Evolutionary conservation across 2,329 filamentous ascomycete species (phyloP).

Genomic region (Pseudophaeomoniella oleicola): DNA sequence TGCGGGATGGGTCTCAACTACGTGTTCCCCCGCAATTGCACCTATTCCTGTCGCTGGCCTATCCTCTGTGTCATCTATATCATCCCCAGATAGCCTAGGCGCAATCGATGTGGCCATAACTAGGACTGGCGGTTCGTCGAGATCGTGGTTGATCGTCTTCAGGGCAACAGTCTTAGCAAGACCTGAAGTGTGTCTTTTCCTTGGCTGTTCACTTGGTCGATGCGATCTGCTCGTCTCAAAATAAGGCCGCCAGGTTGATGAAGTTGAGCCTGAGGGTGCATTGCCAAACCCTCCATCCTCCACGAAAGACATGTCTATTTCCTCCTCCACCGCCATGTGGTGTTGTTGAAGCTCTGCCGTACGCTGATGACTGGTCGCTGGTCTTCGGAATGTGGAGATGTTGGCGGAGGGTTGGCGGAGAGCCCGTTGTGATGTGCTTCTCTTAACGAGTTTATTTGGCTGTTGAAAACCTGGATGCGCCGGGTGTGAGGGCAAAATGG

Average conservation of each 20-base stretch:
- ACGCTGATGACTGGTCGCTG: slow-evolving; percentile 49
- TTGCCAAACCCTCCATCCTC: not conserved
- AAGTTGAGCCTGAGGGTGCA: slow-evolving; percentile 2
- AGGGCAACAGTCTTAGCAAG: slow-evolving; percentile 20
- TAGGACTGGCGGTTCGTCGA: slow-evolving; percentile 31
- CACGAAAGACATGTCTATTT: slow-evolving; percentile 1
- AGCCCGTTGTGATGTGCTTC: slow-evolving; percentile 38
- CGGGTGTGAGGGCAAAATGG: slow-evolving; percentile 21
- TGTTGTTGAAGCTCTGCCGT: slow-evolving; percentile 37
- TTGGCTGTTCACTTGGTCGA: slow-evolving; percentile 19
- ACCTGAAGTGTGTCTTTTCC: slow-evolving; percentile 23
- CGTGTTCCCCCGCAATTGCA: no score
- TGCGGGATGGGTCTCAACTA: not conserved
- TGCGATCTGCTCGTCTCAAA: slow-evolving; percentile 17
- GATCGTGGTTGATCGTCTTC: slow-evolving; percentile 29
- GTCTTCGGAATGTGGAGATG: slow-evolving; percentile 38
- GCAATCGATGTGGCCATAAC: slow-evolving; percentile 28
- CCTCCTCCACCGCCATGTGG: slow-evolving; percentile 14
- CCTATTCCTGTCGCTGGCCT: slow-evolving; percentile 7
- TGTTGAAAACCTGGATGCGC: slow-evolving; percentile 12
- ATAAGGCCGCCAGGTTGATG: slow-evolving; percentile 23
- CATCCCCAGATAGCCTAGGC: slow-evolving; percentile 12
- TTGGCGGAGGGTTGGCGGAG: slow-evolving; percentile 26
- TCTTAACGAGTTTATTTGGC: slow-evolving; percentile 50
- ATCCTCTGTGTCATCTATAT: slow-evolving; percentile 14